Evolutionary conservation across 306 rosid species (phyloP).

Genomic region (Inga laurina): DNA sequence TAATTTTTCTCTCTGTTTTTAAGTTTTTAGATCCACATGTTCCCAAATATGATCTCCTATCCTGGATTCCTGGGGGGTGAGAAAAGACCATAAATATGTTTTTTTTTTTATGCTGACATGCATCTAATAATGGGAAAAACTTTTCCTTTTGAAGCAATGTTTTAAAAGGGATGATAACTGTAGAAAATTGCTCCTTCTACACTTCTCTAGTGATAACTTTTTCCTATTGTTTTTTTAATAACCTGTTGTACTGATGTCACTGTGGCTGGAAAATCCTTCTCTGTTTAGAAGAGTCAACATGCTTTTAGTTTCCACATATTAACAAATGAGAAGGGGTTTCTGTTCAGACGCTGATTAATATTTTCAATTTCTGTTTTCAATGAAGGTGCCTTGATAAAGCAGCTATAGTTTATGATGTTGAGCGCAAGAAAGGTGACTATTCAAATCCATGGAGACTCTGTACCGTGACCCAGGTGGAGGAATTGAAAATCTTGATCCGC

Average conservation of each 20-base stretch:
- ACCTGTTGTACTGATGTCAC: slow-evolving; percentile 1
- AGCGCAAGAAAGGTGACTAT: slow-evolving; percentile 54
- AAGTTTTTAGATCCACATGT: too few relatives aligned
- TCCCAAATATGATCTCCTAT: too few relatives aligned
- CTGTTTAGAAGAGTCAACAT: not conserved
- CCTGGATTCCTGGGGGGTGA: not conserved
- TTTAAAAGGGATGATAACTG: not conserved
- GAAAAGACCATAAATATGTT: not conserved
- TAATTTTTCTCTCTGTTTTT: too few relatives aligned
- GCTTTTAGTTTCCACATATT: not conserved
- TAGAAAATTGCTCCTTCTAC: not conserved
- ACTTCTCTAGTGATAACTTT: not conserved
- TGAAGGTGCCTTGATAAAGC: slow-evolving; percentile 94
- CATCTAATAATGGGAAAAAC: not conserved
- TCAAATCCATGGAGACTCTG: slow-evolving; percentile 88
- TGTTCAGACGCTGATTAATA: not conserved
- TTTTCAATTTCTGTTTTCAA: slow-evolving; percentile 13
- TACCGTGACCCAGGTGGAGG: slow-evolving; percentile 93
- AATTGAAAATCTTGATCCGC: slow-evolving; percentile 85
- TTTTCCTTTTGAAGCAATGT: not conserved
- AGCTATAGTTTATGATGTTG: slow-evolving; percentile 65
- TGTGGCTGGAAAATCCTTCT: not conserved
- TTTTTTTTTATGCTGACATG: not conserved
- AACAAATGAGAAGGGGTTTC: not conserved
- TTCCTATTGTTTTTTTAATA: not conserved